These are phyloP conservation scores for Epichloe brachyelytri DNA, from an alignment of 2,329 filamentous ascomycete species.

Conservation along the genomic window DNA sequence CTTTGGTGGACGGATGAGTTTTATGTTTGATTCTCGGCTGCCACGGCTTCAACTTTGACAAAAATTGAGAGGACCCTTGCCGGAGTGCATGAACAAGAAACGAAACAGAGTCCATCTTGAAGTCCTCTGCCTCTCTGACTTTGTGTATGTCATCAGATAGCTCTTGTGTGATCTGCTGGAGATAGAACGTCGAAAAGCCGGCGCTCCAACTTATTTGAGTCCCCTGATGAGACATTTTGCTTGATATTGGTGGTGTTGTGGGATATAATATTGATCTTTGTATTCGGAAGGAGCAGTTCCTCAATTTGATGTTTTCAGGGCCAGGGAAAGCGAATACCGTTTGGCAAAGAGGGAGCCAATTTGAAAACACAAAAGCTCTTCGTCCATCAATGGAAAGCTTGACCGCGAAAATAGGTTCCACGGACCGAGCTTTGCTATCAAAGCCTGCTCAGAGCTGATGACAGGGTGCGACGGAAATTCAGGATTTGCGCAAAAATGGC, in stretches of 20 bases:
- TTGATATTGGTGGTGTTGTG: not conserved
- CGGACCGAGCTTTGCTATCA: too few species aligned
- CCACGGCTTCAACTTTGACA: not conserved
- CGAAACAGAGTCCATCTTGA: slow-evolving; percentile 49
- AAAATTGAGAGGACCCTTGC: slow-evolving; percentile 53
- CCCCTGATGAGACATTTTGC: not conserved
- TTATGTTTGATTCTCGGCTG: slow-evolving; percentile 24
- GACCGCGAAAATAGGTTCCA: too few species aligned
- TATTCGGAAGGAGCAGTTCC: not conserved
- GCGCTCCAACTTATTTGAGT: slow-evolving; percentile 4
- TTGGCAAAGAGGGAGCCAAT: too few species aligned
- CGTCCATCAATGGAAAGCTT: too few species aligned
- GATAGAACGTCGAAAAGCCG: slow-evolving; percentile 52
- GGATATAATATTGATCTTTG: not conserved
- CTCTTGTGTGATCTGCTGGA: slow-evolving; percentile 55
- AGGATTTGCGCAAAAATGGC: too few species aligned
- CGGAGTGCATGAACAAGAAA: slow-evolving; percentile 55
- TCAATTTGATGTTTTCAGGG: too few species aligned
- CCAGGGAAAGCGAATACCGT: too few species aligned
- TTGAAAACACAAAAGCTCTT: too few species aligned
- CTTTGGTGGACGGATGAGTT: too few species aligned
- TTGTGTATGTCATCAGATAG: slow-evolving; percentile 64
- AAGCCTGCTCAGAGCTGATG: too few species aligned
- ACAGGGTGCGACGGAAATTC: too few species aligned
- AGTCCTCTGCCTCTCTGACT: slow-evolving; percentile 56